Evolutionary conservation across 371 early-diverging fungal genomes (phyloP), one percentile per base, ranked within the genome.

Genomic region (Rhizomucor pusillus): DNA sequence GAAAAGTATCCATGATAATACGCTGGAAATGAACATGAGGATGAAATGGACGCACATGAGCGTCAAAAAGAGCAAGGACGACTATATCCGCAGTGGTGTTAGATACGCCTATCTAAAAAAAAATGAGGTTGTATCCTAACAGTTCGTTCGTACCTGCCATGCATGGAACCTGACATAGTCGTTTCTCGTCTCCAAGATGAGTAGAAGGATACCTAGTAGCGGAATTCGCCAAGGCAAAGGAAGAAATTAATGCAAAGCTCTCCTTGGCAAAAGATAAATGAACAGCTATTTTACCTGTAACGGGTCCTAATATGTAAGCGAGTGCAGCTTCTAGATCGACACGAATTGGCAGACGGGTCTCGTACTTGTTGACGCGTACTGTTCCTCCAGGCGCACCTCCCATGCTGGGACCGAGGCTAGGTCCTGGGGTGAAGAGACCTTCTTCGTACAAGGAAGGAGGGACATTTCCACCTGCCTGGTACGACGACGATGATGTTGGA

Each of bases 81-180:
- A 78, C 75, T 77, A 53, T 12, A n/a, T 9, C 35, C n/a, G 18
- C 55, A 6, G 13, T 13, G 37, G 9, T 34, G 18, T 25, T 43
- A 39, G 18, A 46, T 24, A 16, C 13, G 14, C 36, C 13, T 12
- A 12, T 18, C 23, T 25, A 11, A 19, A 10, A 33, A 20, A 13
- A 50, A 35, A n/a, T 16, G 5, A 34, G 16, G 10, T 29, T 10
- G 16, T 29, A 3, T 29, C 3, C 29, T 29, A 29, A 3, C 7
- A 10, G 2, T 45, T 36, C 36, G 11, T 19, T 11, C 36, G 73
- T 71, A 73, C 80, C 79, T 93, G 92, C 90, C 90, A 92, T 5
- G 92, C 91, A 63, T 91, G 91, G 67, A 90, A 92, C 57, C 93
- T 69, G 41, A 90, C 88, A 66, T 89, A 90, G 60, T 88, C 90